These are phyloP conservation scores for Acanthamoeba healyi DNA, from an alignment of 208 protist genomes.

Conservation along the genomic window DNA sequence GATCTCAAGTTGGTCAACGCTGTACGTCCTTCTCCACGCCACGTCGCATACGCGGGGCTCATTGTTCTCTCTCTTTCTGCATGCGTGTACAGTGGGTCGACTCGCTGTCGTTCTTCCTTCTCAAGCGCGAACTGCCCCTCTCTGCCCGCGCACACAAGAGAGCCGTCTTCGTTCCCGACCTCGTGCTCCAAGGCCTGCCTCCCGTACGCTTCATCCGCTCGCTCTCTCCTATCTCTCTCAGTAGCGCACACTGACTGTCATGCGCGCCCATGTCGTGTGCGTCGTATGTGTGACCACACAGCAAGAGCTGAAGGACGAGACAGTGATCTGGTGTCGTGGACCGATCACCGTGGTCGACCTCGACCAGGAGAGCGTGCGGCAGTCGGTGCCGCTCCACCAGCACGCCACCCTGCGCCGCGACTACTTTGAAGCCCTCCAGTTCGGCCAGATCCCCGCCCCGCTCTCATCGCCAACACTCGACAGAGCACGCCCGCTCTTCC, in stretches of 20 bases:
- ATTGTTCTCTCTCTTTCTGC: background rate
- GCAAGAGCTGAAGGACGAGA: constrained; percentile 61
- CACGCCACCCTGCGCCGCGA: background rate
- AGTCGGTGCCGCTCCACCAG: constrained; percentile 64
- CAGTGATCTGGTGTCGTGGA: constrained; percentile 12
- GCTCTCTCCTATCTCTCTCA: background rate
- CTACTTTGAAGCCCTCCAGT: background rate
- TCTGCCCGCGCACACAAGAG: background rate
- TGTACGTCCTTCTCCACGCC: background rate
- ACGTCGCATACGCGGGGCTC: background rate
- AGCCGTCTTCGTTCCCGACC: constrained; percentile 51
- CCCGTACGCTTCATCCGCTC: background rate
- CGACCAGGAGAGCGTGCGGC: constrained; percentile 49
- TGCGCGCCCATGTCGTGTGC: background rate
- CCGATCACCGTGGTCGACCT: constrained; percentile 73
- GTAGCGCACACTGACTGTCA: background rate
- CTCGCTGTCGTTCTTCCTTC: constrained; percentile 65
- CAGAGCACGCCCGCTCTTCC: background rate
- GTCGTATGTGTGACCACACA: background rate
- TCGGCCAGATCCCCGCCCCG: background rate
- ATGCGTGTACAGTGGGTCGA: constrained; percentile 45
- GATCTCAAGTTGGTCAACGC: constrained; percentile 40
- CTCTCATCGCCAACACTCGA: background rate
- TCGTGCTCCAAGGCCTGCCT: constrained; percentile 69
- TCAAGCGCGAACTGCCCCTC: background rate